Percentiles rank a stretch among this genome's conserved stretches.
These are phyloP conservation scores for Heracleum sosnowskyi DNA, from an alignment of 129 eudicot species.

Conservation along the genomic window DNA sequence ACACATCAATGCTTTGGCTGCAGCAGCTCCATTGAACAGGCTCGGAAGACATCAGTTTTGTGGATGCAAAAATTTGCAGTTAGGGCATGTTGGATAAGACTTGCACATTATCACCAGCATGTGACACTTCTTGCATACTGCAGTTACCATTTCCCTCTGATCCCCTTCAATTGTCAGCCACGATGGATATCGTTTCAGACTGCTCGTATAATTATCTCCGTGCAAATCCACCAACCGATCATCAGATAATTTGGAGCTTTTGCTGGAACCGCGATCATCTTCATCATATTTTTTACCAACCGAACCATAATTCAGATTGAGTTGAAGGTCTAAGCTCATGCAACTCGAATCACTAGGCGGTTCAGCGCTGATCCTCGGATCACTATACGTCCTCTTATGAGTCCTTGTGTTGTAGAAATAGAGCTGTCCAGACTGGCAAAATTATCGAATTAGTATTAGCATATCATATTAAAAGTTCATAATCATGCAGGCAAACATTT, in stretches of 20 bases:
- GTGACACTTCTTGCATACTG: constrained; percentile 78
- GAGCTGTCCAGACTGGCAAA: constrained; percentile 62
- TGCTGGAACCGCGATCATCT: constrained; percentile 22
- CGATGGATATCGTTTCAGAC: constrained; percentile 27
- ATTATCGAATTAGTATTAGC: neutral
- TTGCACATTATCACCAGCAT: constrained; percentile 87
- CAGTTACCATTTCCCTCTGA: constrained; percentile 72
- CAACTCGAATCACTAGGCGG: constrained; percentile 30
- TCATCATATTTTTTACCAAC: constrained; percentile 20
- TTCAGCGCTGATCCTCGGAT: constrained; percentile 46
- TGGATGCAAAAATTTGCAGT: constrained; percentile 87
- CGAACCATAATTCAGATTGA: constrained; percentile 64
- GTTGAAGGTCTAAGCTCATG: constrained; percentile 82
- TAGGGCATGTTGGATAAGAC: constrained; percentile 72
- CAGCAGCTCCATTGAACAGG: constrained; percentile 1
- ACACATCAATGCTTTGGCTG: neutral
- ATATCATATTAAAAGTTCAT: neutral
- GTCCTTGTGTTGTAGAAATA: constrained; percentile 67
- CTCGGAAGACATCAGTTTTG: constrained; percentile 37
- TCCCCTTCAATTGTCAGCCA: constrained; percentile 47
- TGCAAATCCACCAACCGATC: neutral
- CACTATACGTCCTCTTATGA: constrained; percentile 49
- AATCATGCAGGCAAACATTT: neutral
- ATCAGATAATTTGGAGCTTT: neutral
- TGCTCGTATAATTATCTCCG: neutral